Conservation (phyloP, 1,284 basidiomycete species). For the Sanghuangporus sanghuang region DNA sequence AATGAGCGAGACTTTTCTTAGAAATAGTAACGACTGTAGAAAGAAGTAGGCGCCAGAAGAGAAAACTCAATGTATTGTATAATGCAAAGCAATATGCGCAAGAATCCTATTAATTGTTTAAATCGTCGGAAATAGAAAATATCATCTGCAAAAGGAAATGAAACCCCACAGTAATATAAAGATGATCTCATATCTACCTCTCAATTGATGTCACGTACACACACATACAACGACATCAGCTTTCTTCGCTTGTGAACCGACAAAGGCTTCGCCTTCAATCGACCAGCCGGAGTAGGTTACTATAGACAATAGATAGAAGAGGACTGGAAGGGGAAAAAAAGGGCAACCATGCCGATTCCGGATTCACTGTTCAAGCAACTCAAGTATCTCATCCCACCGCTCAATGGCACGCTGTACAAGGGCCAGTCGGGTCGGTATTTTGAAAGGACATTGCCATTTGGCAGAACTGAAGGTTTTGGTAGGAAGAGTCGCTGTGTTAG, state of each 20-base stretch:
- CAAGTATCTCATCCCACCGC: slow-evolving; percentile 77
- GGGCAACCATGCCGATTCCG: slow-evolving; percentile 43
- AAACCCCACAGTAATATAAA: background rate
- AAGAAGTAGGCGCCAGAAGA: background rate
- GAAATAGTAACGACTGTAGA: background rate
- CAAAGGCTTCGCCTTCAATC: background rate
- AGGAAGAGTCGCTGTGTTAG: slow-evolving; percentile 90
- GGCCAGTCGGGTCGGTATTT: slow-evolving; percentile 79
- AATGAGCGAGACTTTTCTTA: background rate
- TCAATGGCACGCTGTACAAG: slow-evolving; percentile 85
- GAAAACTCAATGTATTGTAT: no score
- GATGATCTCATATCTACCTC: background rate
- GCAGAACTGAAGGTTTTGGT: background rate
- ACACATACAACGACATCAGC: background rate
- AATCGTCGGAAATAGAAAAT: no score
- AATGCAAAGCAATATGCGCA: no score
- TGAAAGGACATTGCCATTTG: no score
- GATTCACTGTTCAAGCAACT: slow-evolving; percentile 61
- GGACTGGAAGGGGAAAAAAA: background rate
- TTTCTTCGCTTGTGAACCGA: background rate
- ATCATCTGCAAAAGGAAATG: background rate
- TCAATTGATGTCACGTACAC: background rate
- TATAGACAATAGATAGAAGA: no score
- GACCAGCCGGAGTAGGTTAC: background rate
- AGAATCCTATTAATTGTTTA: no score